phyloP scores from a whole-genome alignment of 768 basidiomycete species.

The Tricholoma sp. region DNA sequence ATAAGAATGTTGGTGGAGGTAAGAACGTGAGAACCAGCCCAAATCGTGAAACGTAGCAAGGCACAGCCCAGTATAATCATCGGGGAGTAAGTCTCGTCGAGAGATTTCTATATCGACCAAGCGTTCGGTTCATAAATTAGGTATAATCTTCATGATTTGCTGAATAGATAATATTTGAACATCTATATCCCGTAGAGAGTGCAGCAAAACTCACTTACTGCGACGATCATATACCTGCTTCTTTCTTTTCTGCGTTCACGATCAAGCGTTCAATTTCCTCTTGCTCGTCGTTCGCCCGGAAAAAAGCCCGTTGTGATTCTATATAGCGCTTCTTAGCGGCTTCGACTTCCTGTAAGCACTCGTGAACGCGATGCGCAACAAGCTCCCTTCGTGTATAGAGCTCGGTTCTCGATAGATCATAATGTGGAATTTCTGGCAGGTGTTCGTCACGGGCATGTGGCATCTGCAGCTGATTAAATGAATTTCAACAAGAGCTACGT shows the following conservation, averaged over 20 bases:
- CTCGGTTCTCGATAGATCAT: neutral
- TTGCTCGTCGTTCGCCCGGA: neutral
- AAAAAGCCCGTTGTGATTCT: neutral
- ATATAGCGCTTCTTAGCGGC: neutral
- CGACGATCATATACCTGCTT: neutral
- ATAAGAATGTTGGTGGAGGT: too few species aligned
- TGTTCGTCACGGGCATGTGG: neutral
- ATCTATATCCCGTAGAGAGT: too few species aligned
- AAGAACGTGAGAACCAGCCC: too few species aligned
- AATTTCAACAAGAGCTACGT: neutral
- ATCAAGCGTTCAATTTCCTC: neutral
- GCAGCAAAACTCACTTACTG: too few species aligned
- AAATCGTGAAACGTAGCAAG: too few species aligned
- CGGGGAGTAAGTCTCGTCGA: too few species aligned
- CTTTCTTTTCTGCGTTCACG: neutral
- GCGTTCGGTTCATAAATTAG: too few species aligned
- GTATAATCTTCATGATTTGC: too few species aligned
- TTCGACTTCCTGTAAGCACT: neutral
- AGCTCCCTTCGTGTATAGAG: neutral
- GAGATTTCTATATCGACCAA: too few species aligned
- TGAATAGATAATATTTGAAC: too few species aligned
- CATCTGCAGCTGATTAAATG: neutral
- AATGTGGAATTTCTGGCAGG: neutral
- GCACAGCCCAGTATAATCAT: too few species aligned
- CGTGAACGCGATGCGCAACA: neutral